These are phyloP conservation scores for Alternaria gaisen DNA, from an alignment of 2,329 filamentous ascomycete genomes.

Conservation along the genomic window DNA sequence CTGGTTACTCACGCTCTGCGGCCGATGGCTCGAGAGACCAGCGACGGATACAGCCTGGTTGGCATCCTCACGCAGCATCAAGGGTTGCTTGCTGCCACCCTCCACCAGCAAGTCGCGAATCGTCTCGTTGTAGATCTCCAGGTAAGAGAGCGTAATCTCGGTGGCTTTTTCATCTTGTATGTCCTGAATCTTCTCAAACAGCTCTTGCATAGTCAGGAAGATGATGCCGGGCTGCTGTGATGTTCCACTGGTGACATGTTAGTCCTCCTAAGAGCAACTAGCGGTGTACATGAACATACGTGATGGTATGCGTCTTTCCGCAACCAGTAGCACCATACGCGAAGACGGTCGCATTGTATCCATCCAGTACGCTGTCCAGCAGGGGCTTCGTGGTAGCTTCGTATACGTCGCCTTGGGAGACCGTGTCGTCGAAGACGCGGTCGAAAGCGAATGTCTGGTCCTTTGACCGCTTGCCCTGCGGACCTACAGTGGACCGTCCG, in stretches of 20 bases:
- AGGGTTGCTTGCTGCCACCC: slow-evolving; percentile 78
- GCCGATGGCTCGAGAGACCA: slow-evolving; percentile 89
- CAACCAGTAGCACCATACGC: slow-evolving; percentile 98
- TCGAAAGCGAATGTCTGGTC: slow-evolving; percentile 98
- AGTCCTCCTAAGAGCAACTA: slow-evolving; percentile 15
- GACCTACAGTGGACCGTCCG: slow-evolving; percentile 75
- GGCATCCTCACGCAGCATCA: slow-evolving; percentile 94
- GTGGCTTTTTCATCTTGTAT: slow-evolving; percentile 85
- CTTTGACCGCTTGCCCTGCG: slow-evolving; percentile 87
- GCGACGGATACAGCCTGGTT: slow-evolving; percentile 92
- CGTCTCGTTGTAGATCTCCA: slow-evolving; percentile 99
- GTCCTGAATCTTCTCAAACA: slow-evolving; percentile 96
- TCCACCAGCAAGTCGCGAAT: slow-evolving; percentile 94
- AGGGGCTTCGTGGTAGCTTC: slow-evolving; percentile 88
- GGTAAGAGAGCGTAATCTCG: slow-evolving; percentile 90
- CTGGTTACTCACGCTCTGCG: slow-evolving; percentile 73
- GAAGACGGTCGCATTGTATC: slow-evolving; percentile 98
- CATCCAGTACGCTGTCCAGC: slow-evolving; percentile 94
- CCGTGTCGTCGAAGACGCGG: slow-evolving; percentile 94
- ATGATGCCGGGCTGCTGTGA: slow-evolving; percentile 95
- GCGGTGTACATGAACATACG: slow-evolving; percentile 41
- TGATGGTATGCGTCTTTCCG: slow-evolving; percentile 97
- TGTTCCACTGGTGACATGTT: slow-evolving; percentile 66
- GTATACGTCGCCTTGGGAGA: slow-evolving; percentile 91
- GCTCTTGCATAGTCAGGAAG: slow-evolving; percentile 97